Conservation (phyloP, 331 rosid species). For the Malus hybrid region DNA sequence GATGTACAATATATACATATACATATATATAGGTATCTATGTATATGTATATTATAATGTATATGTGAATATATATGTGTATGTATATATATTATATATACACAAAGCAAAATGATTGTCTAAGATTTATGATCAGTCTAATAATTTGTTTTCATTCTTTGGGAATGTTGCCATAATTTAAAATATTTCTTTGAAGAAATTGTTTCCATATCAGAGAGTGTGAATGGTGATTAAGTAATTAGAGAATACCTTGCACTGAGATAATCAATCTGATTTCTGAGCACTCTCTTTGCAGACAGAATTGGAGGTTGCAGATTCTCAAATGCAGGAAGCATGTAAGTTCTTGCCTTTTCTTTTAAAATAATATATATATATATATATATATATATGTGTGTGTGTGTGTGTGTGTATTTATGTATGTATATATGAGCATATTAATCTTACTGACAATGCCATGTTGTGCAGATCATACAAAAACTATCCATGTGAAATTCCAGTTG, state of each 20-base stretch:
- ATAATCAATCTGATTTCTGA: constrained; percentile 16
- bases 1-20: no score
- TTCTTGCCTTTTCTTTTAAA: background rate
- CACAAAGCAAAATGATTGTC: no score
- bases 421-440: background rate
- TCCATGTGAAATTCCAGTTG: constrained; percentile 52
- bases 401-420: no score
- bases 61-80: no score
- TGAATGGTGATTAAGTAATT: background rate
- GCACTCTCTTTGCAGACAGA: constrained; percentile 41
- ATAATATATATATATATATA: background rate
- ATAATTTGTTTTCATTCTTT: background rate
- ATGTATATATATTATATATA: no score
- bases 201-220: background rate
- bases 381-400: no score
- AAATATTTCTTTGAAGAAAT: background rate
- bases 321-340: constrained; percentile 36
- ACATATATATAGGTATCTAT: no score
- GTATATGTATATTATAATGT: no score
- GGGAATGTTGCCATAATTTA: background rate
- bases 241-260: background rate
- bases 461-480: constrained; percentile 49
- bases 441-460: constrained; percentile 4
- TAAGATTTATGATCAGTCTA: background rate
- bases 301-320: constrained; percentile 26